phyloP scores from a whole-genome alignment of 257 asterid genomes.

The Solanum ahanhuiri region DNA sequence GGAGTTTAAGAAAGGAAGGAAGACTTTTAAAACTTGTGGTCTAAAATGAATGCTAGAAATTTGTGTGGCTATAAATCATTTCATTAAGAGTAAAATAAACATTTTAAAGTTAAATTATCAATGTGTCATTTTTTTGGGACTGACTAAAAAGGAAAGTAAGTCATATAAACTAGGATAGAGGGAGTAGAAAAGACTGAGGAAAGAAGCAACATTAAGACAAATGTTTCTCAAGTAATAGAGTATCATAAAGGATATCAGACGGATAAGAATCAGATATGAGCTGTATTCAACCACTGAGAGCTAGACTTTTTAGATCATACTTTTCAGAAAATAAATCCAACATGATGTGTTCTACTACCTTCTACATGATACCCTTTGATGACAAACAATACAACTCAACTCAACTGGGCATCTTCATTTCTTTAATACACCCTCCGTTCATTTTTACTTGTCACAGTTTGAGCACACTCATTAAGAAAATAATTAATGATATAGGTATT shows the following conservation, averaged over 20 bases:
- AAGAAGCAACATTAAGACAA: background rate
- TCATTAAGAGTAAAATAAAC: too few relatives aligned
- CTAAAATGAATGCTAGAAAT: too few relatives aligned
- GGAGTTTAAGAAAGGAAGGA: too few relatives aligned
- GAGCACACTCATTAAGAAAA: too few relatives aligned
- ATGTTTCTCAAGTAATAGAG: background rate
- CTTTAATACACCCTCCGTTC: background rate
- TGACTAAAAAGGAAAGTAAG: too few relatives aligned
- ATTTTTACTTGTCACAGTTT: too few relatives aligned
- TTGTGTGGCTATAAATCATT: too few relatives aligned
- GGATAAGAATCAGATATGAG: background rate
- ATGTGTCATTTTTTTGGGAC: too few relatives aligned
- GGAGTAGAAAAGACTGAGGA: background rate
- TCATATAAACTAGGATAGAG: too few relatives aligned
- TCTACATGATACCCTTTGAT: background rate
- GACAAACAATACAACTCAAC: background rate
- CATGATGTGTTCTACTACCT: background rate
- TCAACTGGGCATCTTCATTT: background rate
- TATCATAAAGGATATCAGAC: background rate
- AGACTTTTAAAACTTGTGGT: too few relatives aligned
- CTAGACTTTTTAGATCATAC: background rate
- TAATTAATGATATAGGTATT: too few relatives aligned
- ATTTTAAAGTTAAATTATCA: too few relatives aligned
- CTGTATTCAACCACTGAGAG: background rate
- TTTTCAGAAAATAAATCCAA: background rate